Base-by-base conservation (phyloP, 768 basidiomycete genomes). In the Tulasnella sp. region DNA sequence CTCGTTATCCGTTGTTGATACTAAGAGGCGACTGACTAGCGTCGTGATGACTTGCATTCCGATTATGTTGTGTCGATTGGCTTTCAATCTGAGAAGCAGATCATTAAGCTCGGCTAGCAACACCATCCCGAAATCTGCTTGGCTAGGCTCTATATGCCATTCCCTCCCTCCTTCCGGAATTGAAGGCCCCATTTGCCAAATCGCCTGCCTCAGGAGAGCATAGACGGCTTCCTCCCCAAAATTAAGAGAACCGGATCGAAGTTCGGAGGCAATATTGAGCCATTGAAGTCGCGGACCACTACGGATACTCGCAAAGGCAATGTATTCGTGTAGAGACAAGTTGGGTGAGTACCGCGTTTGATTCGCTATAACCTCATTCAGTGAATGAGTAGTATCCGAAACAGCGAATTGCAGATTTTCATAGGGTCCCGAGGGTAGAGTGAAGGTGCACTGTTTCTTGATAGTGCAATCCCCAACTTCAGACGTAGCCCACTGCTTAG, bases 231-330 rank as follows among this genome's bases (percentile, higher is more conserved):
- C 61, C 5, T 57, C 50, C 20, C 63, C 60, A 50, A 78, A 70
- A 7, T 63, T 66, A 48, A 78, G 55, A 0, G 58, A 56, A 19
- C 65, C 62, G 6, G 64, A 63, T 6, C 64, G 63, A 15, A 77
- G 56, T 54, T 72, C 72, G n/a, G 70, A 66, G 10, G 66, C 52
- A 34, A 77, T 68, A 53, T 77, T 77, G 32, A 69, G 59, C 75
- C 74, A 76, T 43, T 77, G 75, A 0, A 77, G 55, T 2, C 52
- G 59, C 0, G 63, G 52, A 0, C 75, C 74, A 32, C 69, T 65
- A 4, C 76, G 70, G 31, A 77, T 54, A 44, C 65, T 61, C 9
- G 66, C 69, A 45, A 74, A 77, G 0, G 70, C 64, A 12, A 69
- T 60, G 28, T 63, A 70, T 48, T 77, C 74, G 25, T 77, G 72